Percentiles rank a stretch among this genome's conserved stretches.
phyloP scores from a whole-genome alignment of 805 yeast species.

The Schizosaccharomyces octosporus region DNA sequence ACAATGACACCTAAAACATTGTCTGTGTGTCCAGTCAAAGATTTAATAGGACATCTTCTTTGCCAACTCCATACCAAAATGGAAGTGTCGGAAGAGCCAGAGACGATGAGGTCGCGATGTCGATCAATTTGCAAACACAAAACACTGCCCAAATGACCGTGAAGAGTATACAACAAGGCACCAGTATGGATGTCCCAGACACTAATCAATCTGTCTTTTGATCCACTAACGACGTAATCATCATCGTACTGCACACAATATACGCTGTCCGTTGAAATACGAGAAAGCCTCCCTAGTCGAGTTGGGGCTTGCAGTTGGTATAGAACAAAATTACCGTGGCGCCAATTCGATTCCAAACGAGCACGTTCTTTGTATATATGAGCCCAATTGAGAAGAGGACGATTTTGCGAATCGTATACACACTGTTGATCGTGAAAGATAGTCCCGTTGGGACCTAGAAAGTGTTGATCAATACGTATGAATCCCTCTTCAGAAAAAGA shows the following conservation, averaged over 20 bases:
- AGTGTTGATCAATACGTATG: background rate
- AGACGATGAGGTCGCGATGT: slow-evolving; percentile 9
- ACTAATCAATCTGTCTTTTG: slow-evolving; percentile 19
- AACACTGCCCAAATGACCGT: slow-evolving; percentile 14
- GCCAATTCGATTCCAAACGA: background rate
- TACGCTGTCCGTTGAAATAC: slow-evolving; percentile 11
- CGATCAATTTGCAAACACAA: slow-evolving; percentile 13
- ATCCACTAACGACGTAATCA: slow-evolving; percentile 54
- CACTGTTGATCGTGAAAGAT: background rate
- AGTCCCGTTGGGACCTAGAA: background rate
- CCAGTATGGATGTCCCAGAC: slow-evolving; percentile 12
- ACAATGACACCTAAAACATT: slow-evolving; percentile 13
- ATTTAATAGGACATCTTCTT: slow-evolving; percentile 9
- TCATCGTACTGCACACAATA: slow-evolving; percentile 49
- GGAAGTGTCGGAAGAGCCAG: slow-evolving; percentile 16
- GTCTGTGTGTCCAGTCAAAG: slow-evolving; percentile 10
- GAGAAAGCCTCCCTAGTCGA: background rate
- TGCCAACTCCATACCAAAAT: slow-evolving; percentile 14
- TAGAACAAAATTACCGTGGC: background rate
- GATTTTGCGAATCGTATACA: background rate
- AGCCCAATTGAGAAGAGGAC: background rate
- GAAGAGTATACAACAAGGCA: background rate
- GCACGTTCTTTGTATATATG: slow-evolving; percentile 1
- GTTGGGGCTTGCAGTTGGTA: background rate
- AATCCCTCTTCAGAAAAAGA: background rate